Conservation (phyloP, 495 filamentous ascomycete species). For the Clohesyomyces aquaticus region DNA sequence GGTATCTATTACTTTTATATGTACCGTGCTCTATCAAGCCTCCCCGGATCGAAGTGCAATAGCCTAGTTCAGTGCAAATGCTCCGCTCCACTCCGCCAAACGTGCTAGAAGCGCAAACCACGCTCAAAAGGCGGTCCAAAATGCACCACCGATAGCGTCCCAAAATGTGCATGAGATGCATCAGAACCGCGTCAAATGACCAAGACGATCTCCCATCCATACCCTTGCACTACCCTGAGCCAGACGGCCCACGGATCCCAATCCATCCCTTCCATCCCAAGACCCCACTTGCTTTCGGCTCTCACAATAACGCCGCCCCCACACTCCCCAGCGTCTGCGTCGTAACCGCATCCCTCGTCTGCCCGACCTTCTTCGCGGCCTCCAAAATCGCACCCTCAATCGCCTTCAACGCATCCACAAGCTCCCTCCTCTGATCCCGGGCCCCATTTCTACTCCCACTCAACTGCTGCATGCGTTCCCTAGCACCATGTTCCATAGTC, state of each 20-base stretch:
- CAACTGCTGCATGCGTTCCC: constrained; percentile 71
- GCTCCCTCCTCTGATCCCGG: constrained; percentile 58
- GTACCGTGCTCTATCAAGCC: no score
- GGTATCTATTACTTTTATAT: constrained; percentile 1
- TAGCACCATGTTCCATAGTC: constrained; percentile 69
- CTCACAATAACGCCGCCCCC: constrained; percentile 24
- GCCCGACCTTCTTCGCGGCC: constrained; percentile 71
- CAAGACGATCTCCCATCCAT: no score
- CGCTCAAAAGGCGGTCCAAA: no score
- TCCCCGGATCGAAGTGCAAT: no score
- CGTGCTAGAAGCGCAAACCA: no score
- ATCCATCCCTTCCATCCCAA: neutral
- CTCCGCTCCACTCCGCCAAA: no score
- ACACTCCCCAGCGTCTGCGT: constrained; percentile 46
- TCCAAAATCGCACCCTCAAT: constrained; percentile 79
- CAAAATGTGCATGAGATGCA: no score
- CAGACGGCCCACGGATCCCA: no score
- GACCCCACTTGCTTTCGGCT: neutral
- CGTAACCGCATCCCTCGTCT: constrained; percentile 70
- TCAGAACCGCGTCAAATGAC: no score
- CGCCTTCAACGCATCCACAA: constrained; percentile 71
- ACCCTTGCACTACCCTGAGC: no score
- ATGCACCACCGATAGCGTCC: no score
- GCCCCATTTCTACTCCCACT: constrained; percentile 53
- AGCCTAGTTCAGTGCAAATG: no score